phyloP scores from a whole-genome alignment of 108 stramenopile species.

The Fragilariopsis cylindrus region DNA sequence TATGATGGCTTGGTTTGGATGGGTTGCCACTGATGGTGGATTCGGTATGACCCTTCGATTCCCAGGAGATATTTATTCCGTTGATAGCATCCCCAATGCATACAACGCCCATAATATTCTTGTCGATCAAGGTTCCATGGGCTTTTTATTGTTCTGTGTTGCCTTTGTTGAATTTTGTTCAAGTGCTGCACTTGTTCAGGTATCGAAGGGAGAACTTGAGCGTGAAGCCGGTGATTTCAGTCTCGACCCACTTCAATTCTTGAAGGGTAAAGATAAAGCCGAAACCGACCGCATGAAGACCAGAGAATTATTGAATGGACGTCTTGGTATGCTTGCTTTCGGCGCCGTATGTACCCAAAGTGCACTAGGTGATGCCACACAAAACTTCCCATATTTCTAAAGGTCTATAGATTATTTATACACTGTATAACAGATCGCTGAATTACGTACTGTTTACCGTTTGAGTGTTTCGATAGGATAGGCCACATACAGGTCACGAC shows the following conservation, averaged over 20 bases:
- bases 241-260: conserved; percentile 82
- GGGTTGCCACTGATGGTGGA: conserved; percentile 84
- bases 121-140: conserved; percentile 80
- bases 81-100: conserved; percentile 70
- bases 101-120: conserved; percentile 85
- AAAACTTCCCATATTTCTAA: conserved; percentile 74
- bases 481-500: too few relatives aligned
- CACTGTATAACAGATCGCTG: neutral
- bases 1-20: conserved; percentile 89
- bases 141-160: conserved; percentile 69
- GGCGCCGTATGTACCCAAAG: conserved; percentile 92
- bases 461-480: too few relatives aligned
- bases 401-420: neutral
- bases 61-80: conserved; percentile 77
- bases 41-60: conserved; percentile 80
- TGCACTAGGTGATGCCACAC: conserved; percentile 75
- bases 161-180: conserved; percentile 81
- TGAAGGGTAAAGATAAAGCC: conserved; percentile 76
- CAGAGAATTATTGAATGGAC: conserved; percentile 90
- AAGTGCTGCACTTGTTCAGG: conserved; percentile 79
- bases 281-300: conserved; percentile 82
- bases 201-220: conserved; percentile 90
- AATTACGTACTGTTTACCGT: too few relatives aligned
- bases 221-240: conserved; percentile 90
- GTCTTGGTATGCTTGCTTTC: conserved; percentile 96